These are phyloP conservation scores for Solanum chilense DNA, from an alignment of 257 asterid genomes.

Conservation along the genomic window DNA sequence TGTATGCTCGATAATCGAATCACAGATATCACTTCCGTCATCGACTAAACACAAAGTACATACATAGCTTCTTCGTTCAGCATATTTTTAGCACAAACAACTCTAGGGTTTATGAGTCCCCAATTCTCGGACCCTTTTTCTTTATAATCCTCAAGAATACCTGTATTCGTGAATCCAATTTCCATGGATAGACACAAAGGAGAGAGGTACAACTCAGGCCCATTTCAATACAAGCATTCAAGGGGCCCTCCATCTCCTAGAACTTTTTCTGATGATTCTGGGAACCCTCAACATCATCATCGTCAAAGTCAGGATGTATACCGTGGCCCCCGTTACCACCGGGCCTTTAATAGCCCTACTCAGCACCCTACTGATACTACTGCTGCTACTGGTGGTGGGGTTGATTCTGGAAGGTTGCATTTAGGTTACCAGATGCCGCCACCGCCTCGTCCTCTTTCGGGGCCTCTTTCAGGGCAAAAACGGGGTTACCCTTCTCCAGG, in stretches of 20 bases:
- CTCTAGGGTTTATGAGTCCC: not conserved
- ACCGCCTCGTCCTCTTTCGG: constrained; percentile 18
- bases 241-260: not conserved
- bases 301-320: not conserved
- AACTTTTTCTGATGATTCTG: constrained; percentile 17
- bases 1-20: not conserved
- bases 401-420: constrained; percentile 30
- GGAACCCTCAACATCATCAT: not conserved
- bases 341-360: constrained; percentile 16
- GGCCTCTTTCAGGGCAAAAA: constrained; percentile 69
- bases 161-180: not conserved
- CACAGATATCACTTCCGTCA: not conserved
- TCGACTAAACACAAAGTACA: not conserved
- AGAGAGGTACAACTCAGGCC: constrained; percentile 26
- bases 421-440: constrained; percentile 27
- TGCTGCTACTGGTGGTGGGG: constrained; percentile 19
- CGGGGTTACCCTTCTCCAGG: constrained; percentile 74
- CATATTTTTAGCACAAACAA: not conserved
- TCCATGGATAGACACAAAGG: constrained; percentile 50
- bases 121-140: not conserved
- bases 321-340: not conserved
- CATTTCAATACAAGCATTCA: not conserved
- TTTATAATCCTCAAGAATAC: not conserved
- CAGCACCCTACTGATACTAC: constrained; percentile 30
- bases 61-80: not conserved